These are phyloP conservation scores for Colletotrichum chrysophilum DNA, from an alignment of 2,329 filamentous ascomycete species.

Conservation along the genomic window DNA sequence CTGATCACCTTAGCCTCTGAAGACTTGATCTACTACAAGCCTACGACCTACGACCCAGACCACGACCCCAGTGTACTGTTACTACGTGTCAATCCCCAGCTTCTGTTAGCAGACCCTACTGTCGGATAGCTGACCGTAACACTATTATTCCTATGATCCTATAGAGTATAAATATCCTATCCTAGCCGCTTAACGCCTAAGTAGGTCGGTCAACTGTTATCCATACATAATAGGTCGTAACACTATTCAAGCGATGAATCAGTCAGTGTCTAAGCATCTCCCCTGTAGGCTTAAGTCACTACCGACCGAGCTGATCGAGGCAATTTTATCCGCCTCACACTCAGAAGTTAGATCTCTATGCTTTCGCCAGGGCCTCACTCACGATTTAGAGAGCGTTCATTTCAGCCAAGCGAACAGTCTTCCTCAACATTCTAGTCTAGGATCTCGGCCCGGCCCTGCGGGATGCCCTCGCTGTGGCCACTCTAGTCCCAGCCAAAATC, in stretches of 20 bases:
- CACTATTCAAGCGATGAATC: neutral
- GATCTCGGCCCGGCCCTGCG: neutral
- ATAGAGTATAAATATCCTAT: too few species aligned
- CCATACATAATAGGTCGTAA: too few species aligned
- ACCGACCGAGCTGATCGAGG: neutral
- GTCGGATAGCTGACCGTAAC: too few species aligned
- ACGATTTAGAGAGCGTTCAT: neutral
- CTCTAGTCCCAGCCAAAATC: neutral
- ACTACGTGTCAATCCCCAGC: too few species aligned
- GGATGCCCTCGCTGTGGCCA: neutral
- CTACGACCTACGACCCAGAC: too few species aligned
- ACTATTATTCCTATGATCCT: too few species aligned
- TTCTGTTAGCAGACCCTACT: too few species aligned
- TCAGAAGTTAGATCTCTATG: neutral
- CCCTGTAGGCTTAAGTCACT: neutral
- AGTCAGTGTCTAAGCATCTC: neutral
- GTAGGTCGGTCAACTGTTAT: too few species aligned
- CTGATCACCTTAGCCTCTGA: too few species aligned
- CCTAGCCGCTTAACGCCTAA: too few species aligned
- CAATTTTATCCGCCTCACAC: neutral
- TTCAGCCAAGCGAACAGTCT: neutral
- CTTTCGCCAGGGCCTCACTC: neutral
- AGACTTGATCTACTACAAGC: too few species aligned
- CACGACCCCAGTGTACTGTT: too few species aligned
- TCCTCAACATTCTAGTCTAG: neutral